Percentiles rank a stretch among this genome's conserved stretches.
Evolutionary conservation across 805 yeast species (phyloP).

Genomic region (Brettanomyces sp.): DNA sequence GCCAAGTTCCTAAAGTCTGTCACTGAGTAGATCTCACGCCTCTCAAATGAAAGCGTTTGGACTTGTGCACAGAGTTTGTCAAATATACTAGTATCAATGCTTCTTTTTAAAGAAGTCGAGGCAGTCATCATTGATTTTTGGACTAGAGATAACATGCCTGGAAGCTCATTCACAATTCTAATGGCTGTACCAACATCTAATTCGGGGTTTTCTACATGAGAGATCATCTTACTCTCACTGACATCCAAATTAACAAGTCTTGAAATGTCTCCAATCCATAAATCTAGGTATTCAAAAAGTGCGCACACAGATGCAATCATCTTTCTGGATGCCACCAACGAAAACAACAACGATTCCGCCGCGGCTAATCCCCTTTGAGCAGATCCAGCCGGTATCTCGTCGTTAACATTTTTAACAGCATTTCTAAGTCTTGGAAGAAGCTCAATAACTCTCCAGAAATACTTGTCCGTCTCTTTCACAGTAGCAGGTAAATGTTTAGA

Average conservation of each 20-base stretch:
- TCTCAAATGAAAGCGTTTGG: conserved; percentile 1
- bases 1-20: conserved; percentile 10
- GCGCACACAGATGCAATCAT: conserved; percentile 31
- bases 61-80: conserved; percentile 20
- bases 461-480: conserved; percentile 31
- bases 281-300: conserved; percentile 5
- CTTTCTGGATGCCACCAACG: conserved; percentile 44
- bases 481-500: conserved; percentile 38
- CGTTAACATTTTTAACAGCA: conserved; percentile 48
- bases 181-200: conserved; percentile 1
- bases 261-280: conserved; percentile 4
- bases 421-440: conserved; percentile 71
- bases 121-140: conserved; percentile 9
- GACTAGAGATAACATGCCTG: conserved; percentile 29
- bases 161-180: conserved; percentile 23
- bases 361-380: conserved; percentile 70
- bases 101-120: conserved; percentile 2
- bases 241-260: conserved; percentile 1
- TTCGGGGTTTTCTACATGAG: neutral
- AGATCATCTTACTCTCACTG: neutral
- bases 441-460: conserved; percentile 67
- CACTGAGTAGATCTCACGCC: conserved; percentile 8
- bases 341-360: conserved; percentile 58
- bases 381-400: conserved; percentile 69
- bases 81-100: conserved; percentile 9